Percentiles rank a stretch among this genome's conserved stretches.
Conservation (phyloP, 2,329 filamentous ascomycete species). For the Diaporthe australafricana region DNA sequence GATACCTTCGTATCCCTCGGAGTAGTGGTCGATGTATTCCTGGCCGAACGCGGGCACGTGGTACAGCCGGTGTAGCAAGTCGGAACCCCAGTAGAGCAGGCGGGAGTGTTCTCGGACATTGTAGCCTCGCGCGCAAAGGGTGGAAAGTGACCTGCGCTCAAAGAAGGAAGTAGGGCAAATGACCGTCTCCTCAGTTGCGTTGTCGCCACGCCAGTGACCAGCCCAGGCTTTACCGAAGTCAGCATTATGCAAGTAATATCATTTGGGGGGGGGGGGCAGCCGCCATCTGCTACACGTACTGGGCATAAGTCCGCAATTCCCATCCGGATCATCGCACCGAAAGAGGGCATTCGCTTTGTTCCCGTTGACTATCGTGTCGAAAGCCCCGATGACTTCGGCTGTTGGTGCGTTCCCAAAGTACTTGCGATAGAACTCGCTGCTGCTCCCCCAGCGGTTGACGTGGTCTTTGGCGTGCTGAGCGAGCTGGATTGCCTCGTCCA, state of each 20-base stretch:
- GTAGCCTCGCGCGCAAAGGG: constrained; percentile 73
- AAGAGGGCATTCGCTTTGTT: constrained; percentile 70
- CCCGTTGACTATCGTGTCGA: constrained; percentile 67
- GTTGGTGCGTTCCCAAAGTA: constrained; percentile 74
- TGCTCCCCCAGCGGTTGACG: constrained; percentile 66
- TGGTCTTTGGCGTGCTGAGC: constrained; percentile 73
- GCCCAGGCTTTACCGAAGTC: constrained; percentile 63
- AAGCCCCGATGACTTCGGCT: constrained; percentile 70
- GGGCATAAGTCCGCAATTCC: constrained; percentile 62
- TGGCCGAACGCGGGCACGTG: constrained; percentile 73
- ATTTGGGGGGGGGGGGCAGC: too few species aligned
- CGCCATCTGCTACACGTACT: background rate
- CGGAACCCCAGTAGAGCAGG: constrained; percentile 74
- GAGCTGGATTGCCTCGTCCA: constrained; percentile 69
- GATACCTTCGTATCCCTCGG: constrained; percentile 67
- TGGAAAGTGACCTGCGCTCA: constrained; percentile 66
- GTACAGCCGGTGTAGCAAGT: constrained; percentile 74
- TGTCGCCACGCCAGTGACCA: constrained; percentile 75
- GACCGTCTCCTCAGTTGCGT: constrained; percentile 75
- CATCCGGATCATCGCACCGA: constrained; percentile 76
- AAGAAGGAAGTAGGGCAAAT: constrained; percentile 74
- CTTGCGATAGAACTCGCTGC: constrained; percentile 70
- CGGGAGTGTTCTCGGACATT: constrained; percentile 66
- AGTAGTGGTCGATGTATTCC: constrained; percentile 70
- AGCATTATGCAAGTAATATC: background rate